These are phyloP conservation scores for Epithele typhae DNA, from an alignment of 768 basidiomycete genomes.

Conservation along the genomic window DNA sequence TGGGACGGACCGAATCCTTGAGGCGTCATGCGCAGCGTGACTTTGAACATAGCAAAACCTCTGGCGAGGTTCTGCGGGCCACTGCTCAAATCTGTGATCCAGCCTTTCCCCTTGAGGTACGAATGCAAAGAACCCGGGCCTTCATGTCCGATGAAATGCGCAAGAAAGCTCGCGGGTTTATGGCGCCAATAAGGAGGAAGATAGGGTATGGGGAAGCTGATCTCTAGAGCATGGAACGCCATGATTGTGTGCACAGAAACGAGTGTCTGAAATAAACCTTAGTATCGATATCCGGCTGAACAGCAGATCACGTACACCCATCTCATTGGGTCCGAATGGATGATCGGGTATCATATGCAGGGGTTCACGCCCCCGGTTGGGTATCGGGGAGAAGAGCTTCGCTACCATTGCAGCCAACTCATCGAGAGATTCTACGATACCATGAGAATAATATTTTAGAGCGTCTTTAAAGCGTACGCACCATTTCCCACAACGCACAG, in stretches of 20 bases:
- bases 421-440: constrained; percentile 63
- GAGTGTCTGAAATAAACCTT: constrained; percentile 46
- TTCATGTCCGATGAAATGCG: constrained; percentile 88
- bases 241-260: constrained; percentile 88
- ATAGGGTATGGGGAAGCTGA: constrained; percentile 74
- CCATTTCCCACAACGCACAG: constrained; percentile 79
- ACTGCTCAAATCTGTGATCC: constrained; percentile 71
- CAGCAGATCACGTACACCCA: constrained; percentile 57
- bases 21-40: constrained; percentile 74
- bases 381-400: constrained; percentile 66
- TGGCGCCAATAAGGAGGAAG: constrained; percentile 70
- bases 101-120: constrained; percentile 85
- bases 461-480: constrained; percentile 21
- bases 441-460: not conserved
- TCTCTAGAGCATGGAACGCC: constrained; percentile 78
- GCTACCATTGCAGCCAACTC: constrained; percentile 61
- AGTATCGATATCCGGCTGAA: not conserved
- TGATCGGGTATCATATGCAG: constrained; percentile 65
- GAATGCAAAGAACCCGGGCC: constrained; percentile 89
- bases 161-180: constrained; percentile 73
- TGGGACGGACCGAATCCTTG: constrained; percentile 80
- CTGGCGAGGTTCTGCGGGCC: constrained; percentile 69
- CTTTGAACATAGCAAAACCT: constrained; percentile 87
- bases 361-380: constrained; percentile 56
- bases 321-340: constrained; percentile 69